Conservation (phyloP, 2,329 filamentous ascomycete genomes). For the Gremmenia infestans region DNA sequence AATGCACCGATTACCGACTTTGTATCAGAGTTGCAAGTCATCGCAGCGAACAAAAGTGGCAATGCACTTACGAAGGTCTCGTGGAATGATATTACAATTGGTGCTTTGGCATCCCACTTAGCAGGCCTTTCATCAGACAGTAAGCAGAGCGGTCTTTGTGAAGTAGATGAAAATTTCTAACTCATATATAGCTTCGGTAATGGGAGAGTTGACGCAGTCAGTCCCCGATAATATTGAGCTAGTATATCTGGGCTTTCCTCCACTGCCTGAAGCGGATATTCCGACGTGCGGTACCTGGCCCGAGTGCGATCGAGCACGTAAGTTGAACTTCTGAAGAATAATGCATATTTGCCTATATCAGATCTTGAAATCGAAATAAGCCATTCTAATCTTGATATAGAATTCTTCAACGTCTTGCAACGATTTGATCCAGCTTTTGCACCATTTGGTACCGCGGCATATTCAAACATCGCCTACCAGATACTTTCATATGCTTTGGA, state of each 20-base stretch:
- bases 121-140: conserved; percentile 9
- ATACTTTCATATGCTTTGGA: conserved; percentile 4
- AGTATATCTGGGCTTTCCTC: background rate
- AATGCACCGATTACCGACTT: conserved; percentile 36
- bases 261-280: background rate
- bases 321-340: background rate
- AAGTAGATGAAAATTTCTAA: background rate
- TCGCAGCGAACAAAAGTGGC: background rate
- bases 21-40: conserved; percentile 33
- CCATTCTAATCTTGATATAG: background rate
- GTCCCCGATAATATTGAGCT: background rate
- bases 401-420: conserved; percentile 1
- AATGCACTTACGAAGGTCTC: conserved; percentile 1
- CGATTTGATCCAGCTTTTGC: background rate
- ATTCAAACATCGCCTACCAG: conserved; percentile 5
- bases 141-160: background rate
- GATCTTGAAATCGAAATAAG: too few relatives aligned
- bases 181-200: background rate
- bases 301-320: conserved; percentile 1
- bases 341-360: too few relatives aligned
- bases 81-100: conserved; percentile 17
- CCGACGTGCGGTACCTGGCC: background rate
- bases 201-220: background rate
- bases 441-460: background rate
- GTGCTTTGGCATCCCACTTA: conserved; percentile 12